Evolutionary conservation across 2,329 filamentous ascomycete species (phyloP), one percentile per base, ranked within the genome.

Genomic region (Blumeriella jaapii): DNA sequence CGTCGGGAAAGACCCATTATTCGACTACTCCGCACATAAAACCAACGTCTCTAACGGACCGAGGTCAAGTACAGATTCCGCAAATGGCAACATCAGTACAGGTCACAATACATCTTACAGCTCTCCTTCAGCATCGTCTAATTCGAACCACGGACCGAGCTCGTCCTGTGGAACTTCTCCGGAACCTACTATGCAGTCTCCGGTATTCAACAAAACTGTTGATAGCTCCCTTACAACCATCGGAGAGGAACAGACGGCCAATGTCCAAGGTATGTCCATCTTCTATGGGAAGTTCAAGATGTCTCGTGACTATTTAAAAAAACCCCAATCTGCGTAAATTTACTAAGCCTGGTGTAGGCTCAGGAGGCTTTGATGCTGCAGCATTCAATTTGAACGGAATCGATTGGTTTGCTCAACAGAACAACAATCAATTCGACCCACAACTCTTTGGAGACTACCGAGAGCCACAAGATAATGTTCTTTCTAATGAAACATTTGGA

Each of bases 391-490:
- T 65, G 39, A 67, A 63, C 47, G 71, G 72, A 47, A 55, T 85
- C 49, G 78, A 83, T 55, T 87, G 80, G 73, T 65, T 91, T 31
- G 71, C 77, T 24, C 78, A 80, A 50, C 82, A 93, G 55, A 89
- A 86, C 50, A 78, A 79, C 38, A 83, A 83, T 37, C 76, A 82
- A 45, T 95, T 96, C 51, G 87, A 96, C 43, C 89, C 91, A 0
- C 77, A 91, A 36, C 67, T 96, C 4, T 96, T 95, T 57, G 83
- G 82, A 35, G 83, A 86, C 49, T 96, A 95, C 60, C 78, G 91
- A 34, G 91, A 98, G 53, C 78, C 85, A 0, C 84, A 93, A 52
- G 82, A 85, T 38, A 89, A 79, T 36, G 69, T 93, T 10, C 61
- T 93, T 6, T 82, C 93, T 10, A 41, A 38, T 11, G 46, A 52